Conservation (phyloP, 1,284 basidiomycete genomes). For the Heterobasidion annosum region DNA sequence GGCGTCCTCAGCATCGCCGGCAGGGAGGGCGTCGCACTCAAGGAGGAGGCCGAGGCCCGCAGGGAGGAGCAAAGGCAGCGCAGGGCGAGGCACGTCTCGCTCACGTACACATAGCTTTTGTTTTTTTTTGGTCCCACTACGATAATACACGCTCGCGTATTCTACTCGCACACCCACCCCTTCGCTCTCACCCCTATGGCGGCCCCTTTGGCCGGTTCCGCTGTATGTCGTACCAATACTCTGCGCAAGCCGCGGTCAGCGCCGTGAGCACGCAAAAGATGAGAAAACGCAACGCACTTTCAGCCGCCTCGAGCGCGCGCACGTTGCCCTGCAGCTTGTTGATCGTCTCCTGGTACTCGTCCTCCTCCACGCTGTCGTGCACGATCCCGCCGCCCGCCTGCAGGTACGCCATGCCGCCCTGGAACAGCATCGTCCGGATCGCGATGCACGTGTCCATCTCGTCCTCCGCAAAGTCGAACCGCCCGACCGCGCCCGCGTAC, state of each 20-base stretch:
- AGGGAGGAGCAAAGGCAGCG: slow-evolving; percentile 8
- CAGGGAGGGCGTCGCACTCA: slow-evolving; percentile 60
- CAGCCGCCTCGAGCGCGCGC: slow-evolving; percentile 81
- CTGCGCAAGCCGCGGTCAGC: slow-evolving; percentile 24
- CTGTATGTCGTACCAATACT: slow-evolving; percentile 62
- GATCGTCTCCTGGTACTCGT: slow-evolving; percentile 93
- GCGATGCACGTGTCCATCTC: slow-evolving; percentile 99
- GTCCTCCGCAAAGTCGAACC: slow-evolving; percentile 92
- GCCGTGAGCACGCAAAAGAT: background rate
- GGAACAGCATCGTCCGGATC: slow-evolving; percentile 97
- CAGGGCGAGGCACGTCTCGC: slow-evolving; percentile 8
- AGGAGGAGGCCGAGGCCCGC: slow-evolving; percentile 15
- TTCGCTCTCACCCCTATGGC: background rate
- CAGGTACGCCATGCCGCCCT: slow-evolving; percentile 86
- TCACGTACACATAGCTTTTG: background rate
- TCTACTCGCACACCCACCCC: background rate
- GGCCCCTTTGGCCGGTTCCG: slow-evolving; percentile 14
- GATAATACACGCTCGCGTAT: slow-evolving; percentile 4
- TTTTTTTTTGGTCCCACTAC: background rate
- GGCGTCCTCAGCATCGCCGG: slow-evolving; percentile 92
- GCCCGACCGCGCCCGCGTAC: slow-evolving; percentile 95
- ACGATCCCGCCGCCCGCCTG: slow-evolving; percentile 99
- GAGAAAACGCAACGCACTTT: slow-evolving; percentile 52
- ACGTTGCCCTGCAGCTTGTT: slow-evolving; percentile 92
- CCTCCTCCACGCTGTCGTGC: slow-evolving; percentile 94